Percentiles rank a stretch among this genome's conserved stretches.
phyloP scores from a whole-genome alignment of 148 eudicot genomes.

The Bassia scoparia region DNA sequence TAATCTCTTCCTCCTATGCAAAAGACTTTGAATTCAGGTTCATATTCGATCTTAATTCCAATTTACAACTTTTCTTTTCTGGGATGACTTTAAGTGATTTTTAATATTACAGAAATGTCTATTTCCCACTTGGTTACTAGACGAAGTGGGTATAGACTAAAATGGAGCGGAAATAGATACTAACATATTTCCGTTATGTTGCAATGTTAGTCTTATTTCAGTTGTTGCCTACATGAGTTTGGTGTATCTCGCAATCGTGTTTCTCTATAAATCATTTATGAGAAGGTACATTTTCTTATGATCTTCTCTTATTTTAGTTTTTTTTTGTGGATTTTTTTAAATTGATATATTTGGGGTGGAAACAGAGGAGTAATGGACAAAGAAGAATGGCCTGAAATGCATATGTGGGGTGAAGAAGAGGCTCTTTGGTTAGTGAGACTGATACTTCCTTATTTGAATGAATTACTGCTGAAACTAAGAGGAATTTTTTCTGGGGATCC shows the following conservation, averaged over 20 bases:
- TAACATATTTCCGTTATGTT: not conserved
- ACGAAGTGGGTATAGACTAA: no score
- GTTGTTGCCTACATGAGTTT: constrained; percentile 59
- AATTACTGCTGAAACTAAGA: constrained; percentile 54
- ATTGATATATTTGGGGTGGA: not conserved
- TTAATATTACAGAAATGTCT: no score
- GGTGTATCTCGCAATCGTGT: constrained; percentile 60
- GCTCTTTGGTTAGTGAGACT: constrained; percentile 60
- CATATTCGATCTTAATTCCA: no score
- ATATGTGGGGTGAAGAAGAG: constrained; percentile 68
- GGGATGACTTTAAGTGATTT: not conserved
- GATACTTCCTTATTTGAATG: constrained; percentile 67
- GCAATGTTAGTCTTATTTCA: constrained; percentile 54
- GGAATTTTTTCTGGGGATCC: constrained; percentile 82
- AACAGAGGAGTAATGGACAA: constrained; percentile 40
- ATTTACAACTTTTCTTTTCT: not conserved
- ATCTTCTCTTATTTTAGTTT: not conserved
- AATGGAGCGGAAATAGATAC: no score
- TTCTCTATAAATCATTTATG: constrained; percentile 56
- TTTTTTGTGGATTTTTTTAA: not conserved
- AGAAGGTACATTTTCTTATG: constrained; percentile 42
- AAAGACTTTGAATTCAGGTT: constrained; percentile 63
- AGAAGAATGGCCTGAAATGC: constrained; percentile 27
- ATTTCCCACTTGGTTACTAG: no score
- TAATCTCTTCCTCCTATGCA: constrained; percentile 58